Evolutionary conservation across 805 yeast species (phyloP).

Genomic region (Metschnikowia matae): DNA sequence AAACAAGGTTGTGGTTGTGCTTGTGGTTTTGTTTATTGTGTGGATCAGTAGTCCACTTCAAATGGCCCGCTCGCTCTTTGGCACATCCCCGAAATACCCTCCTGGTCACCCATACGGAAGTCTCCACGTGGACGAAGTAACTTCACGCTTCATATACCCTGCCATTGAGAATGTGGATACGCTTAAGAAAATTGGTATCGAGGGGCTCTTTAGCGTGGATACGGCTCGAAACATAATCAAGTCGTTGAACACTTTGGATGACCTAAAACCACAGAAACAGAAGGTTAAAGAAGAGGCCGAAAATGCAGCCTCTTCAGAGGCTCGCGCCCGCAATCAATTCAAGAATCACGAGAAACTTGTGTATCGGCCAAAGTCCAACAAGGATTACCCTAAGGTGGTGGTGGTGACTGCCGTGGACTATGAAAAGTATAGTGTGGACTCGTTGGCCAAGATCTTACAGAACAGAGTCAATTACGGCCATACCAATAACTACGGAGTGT

Average conservation of each 20-base stretch:
- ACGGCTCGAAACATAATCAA: constrained; percentile 35
- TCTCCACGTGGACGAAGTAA: constrained; percentile 37
- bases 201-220: constrained; percentile 36
- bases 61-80: neutral
- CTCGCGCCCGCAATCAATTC: constrained; percentile 52
- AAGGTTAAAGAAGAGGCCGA: constrained; percentile 44
- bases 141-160: constrained; percentile 61
- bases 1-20: constrained; percentile 5
- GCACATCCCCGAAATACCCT: constrained; percentile 22
- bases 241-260: constrained; percentile 44
- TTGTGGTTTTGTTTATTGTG: constrained; percentile 6
- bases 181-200: constrained; percentile 53
- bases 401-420: constrained; percentile 78
- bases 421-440: constrained; percentile 55
- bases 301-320: constrained; percentile 40
- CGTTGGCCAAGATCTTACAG: constrained; percentile 68
- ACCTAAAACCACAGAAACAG: constrained; percentile 33
- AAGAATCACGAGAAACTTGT: constrained; percentile 62
- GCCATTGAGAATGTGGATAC: constrained; percentile 65
- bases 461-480: constrained; percentile 88
- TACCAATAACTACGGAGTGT: constrained; percentile 74
- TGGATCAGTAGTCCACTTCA: constrained; percentile 14
- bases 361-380: constrained; percentile 32
- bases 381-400: constrained; percentile 59
- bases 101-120: constrained; percentile 32